Evolutionary conservation across 768 basidiomycete genomes (phyloP), one percentile per base, ranked within the genome.

Genomic region (Termitomyces heimii): DNA sequence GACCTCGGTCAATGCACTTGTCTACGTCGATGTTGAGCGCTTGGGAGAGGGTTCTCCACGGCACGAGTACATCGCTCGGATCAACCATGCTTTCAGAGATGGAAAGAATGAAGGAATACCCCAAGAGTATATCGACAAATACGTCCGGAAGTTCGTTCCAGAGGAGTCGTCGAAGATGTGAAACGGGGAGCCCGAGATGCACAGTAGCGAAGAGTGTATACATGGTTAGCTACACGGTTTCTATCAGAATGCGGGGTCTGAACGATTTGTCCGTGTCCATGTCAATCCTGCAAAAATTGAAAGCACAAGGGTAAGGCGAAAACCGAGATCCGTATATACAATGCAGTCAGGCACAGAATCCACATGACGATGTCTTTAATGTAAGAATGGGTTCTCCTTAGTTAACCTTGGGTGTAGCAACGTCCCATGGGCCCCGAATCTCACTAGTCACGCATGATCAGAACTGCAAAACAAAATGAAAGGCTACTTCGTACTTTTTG

Each of bases 401-500:
- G 66, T 83, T 82, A 46, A 86, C 73, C 71, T 82, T 83, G 35
- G 92, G 92, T 62, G 86, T 80, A 29, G 92, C 92, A 28, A 89
- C 88, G 68, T 94, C 92, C 92, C 92, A 94, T 60, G 91, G 88
- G 9, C 92, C 92, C 59, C 89, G 82, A 68, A 94, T 87, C 73
- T 92, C 90, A 70, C 92, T 94, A 66, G 54, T 63, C 34, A n/a
- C 52, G 9, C 34, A n/a, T 50, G 9, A n/a, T 55, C 29, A 55
- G 53, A n/a, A 10, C 0, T 10, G n/a, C 56, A 26, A 45, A 50
- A 49, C 42, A 18, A 53, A 42, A 54, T n/a, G 44, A 55, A 50
- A 44, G 53, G 40, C 58, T 61, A 55, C 60, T 32, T 77, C 86
- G 39, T 66, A 85, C 90, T 94, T 93, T 76, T 94, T 94, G 75